Base-by-base conservation (phyloP, 2,329 filamentous ascomycete species). In the Fusarium sp. region DNA sequence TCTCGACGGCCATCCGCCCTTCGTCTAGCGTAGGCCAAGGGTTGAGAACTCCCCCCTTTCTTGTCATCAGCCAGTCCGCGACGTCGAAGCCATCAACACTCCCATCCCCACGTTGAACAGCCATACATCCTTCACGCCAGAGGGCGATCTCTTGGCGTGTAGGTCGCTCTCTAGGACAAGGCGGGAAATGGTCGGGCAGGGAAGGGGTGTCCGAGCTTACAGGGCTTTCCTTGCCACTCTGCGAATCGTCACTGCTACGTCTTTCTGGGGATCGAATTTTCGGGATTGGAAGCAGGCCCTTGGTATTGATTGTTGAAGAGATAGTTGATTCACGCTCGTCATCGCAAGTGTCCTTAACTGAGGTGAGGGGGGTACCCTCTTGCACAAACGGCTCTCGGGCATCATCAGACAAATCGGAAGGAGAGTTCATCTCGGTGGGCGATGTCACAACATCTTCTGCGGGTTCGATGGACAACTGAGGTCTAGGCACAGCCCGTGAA, bases 11-110 rank as follows among this genome's bases (percentile, higher is more conserved):
- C 36, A 45, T 61, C 12, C 64, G 36, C 5, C 66, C 69, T 22
- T 77, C 74, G 13, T 73, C 60, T 22, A 79, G 74, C 33, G 61
- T 42, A 10, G 71, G 60, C 75, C 76, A 78, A 31, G 62, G 28
- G 33, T 69, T 69, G 36, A 35, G 56, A 24, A 48, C 24, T 14
- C 77, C 75, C 20, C 77, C 77, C 22, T 68, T 76, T 55, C 70
- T 69, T 7, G 74, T 74, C 70, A 78, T 51, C 26, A 78, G 58
- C 52, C 74, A 68, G n/a, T 56, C 51, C 47, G 74, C 66, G 42
- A 79, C 73, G 15, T 79, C 75, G 15, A 64, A 47, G 9, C 56
- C 61, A 5, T 72, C 54, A 6, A 79, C 67, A 24, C 36, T 60
- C 12, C 76, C 76, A 36, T 75, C 67, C 3, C 55, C 26, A 12